Base-by-base conservation (phyloP, 1,139 yeast genomes). In the Yamadazyma songkhlaensis region DNA sequence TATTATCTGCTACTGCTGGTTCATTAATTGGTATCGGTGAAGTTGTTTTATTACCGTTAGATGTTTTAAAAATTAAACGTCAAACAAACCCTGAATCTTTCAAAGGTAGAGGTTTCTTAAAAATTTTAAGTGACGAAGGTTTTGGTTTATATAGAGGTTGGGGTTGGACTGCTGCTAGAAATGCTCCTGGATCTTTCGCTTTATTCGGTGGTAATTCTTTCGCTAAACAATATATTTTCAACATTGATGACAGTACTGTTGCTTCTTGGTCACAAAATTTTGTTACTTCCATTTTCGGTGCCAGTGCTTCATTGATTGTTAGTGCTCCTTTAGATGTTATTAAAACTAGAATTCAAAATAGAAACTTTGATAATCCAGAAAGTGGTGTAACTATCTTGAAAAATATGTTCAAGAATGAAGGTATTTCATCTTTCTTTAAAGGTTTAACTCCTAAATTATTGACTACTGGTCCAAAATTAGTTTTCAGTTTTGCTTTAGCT, bases 151-250 rank as follows among this genome's bases (percentile, higher is more conserved):
- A 92, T 72, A 79, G 97, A 62, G 99, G 99, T 50, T 90, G 97
- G 96, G 97, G 97, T 42, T 92, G 99, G 99, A 92, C 99, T 45
- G 96, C 95, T 52, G 99, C 99, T 35, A 83, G 99, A 77, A 92
- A 92, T 60, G 97, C 97, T 3, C 99, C 99, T 28, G 99, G 99
- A 41, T 88, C 97, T 3, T 92, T 92, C 59, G 96, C 97, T 10
- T 74, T 92, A 48, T 92, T 92, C 53, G 99, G 99, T 51, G 99
- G 97, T 68, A 89, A 92, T 59, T 96, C 99, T 9, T 94, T 92
- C 60, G 97, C 98, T 46, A 94, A 92, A 68, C 98, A 92, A 67
- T 94, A 88, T 69, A 79, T 92, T 44, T 81, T 87, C 55, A 92
- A 92, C 22, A 77, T 92, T 55, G 59, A 73, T 51, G 98, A 92